These are phyloP conservation scores for Rehmannia glutinosa DNA, from an alignment of 257 asterid species.

Conservation along the genomic window DNA sequence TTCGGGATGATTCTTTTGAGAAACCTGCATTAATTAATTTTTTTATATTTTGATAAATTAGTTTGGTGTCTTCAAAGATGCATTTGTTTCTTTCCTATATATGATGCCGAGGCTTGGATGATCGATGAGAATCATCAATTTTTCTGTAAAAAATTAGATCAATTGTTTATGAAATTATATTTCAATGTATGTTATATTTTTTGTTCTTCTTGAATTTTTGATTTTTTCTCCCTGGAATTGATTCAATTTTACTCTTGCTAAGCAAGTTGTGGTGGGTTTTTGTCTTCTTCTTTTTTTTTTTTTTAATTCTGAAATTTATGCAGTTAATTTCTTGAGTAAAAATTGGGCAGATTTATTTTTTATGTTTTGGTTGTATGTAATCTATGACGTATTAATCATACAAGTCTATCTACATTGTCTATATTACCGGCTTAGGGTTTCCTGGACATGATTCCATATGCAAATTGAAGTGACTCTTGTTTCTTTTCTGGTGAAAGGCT, in stretches of 20 bases:
- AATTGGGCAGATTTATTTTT: neutral
- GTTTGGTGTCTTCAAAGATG: slow-evolving; percentile 2
- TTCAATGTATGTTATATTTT: too few species aligned
- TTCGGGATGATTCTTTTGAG: neutral
- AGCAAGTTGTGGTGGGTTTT: too few species aligned
- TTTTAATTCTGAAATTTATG: neutral
- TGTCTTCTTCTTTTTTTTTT: neutral
- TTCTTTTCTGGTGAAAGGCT: slow-evolving; percentile 18
- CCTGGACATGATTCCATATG: slow-evolving; percentile 9
- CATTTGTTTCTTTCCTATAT: neutral
- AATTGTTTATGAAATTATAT: neutral
- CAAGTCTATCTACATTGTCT: neutral
- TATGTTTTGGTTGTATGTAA: neutral
- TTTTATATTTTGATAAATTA: neutral
- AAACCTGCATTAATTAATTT: neutral
- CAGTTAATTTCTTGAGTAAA: neutral
- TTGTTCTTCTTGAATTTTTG: too few species aligned
- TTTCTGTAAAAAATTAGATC: neutral
- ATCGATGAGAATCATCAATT: neutral
- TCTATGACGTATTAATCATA: slow-evolving; percentile 14
- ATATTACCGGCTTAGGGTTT: slow-evolving; percentile 19
- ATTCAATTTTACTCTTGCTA: too few species aligned
- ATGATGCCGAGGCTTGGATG: neutral
- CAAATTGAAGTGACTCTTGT: slow-evolving; percentile 14
- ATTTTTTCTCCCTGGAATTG: too few species aligned